These are phyloP conservation scores for Erysimum cheiri DNA, from an alignment of 441 rosid species.

Conservation along the genomic window DNA sequence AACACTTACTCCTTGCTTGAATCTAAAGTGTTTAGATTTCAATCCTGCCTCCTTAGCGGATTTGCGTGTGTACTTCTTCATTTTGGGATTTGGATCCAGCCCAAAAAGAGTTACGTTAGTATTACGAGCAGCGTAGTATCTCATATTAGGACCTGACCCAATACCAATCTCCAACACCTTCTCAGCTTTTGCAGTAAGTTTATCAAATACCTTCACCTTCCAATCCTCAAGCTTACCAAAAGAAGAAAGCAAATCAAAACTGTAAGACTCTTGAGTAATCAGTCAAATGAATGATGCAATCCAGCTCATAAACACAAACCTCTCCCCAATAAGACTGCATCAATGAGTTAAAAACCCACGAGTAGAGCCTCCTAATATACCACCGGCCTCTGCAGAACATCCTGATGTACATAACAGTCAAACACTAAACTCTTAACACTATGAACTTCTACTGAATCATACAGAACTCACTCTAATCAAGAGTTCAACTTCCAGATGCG, in stretches of 20 bases:
- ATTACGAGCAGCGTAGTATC: constrained; percentile 56
- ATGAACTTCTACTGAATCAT: constrained; percentile 1
- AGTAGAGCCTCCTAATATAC: constrained; percentile 36
- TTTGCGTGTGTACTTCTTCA: constrained; percentile 64
- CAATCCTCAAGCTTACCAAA: constrained; percentile 61
- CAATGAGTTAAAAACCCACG: constrained; percentile 49
- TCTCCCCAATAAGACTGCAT: constrained; percentile 69
- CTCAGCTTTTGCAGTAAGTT: constrained; percentile 60
- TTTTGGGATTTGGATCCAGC: constrained; percentile 75
- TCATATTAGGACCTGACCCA: constrained; percentile 83
- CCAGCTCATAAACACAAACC: constrained; percentile 48
- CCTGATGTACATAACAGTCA: constrained; percentile 19
- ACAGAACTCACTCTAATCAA: constrained; percentile 29
- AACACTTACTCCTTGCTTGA: constrained; percentile 60
- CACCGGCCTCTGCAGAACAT: constrained; percentile 32
- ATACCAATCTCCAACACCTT: constrained; percentile 83
- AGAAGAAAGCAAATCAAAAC: constrained; percentile 12
- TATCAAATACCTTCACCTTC: constrained; percentile 60
- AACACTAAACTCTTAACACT: constrained; percentile 11
- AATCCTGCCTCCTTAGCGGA: constrained; percentile 76
- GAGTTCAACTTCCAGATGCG: constrained; percentile 19
- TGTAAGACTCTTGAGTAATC: not conserved
- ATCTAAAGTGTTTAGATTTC: constrained; percentile 55
- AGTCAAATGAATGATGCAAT: constrained; percentile 8
- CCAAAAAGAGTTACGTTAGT: constrained; percentile 59